Evolutionary conservation across 306 rosid species (phyloP).

Genomic region (Corylus heterophylla): DNA sequence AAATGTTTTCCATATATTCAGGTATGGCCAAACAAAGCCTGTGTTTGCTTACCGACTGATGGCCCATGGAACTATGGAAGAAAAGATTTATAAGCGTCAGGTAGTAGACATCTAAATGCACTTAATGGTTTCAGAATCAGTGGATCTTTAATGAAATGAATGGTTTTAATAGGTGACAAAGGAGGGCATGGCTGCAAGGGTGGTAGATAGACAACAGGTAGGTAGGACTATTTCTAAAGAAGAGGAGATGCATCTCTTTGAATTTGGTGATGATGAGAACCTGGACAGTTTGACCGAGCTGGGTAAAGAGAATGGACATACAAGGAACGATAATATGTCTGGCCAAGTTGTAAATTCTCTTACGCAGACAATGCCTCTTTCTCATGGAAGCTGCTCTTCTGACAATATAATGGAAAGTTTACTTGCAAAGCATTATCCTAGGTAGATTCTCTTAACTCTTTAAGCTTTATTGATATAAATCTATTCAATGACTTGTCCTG

Average conservation of each 20-base stretch:
- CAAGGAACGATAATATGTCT: constrained; percentile 30
- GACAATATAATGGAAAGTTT: constrained; percentile 92
- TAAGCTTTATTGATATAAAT: constrained; percentile 1
- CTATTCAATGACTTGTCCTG: constrained; percentile 12
- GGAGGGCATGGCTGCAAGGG: constrained; percentile 98
- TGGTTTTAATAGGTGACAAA: constrained; percentile 77
- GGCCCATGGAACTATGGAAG: constrained; percentile 99
- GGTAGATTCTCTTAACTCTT: constrained; percentile 45
- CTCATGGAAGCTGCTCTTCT: constrained; percentile 77
- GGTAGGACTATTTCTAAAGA: constrained; percentile 90
- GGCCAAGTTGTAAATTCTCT: constrained; percentile 43
- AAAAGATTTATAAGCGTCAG: constrained; percentile 98
- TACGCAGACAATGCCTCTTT: constrained; percentile 51
- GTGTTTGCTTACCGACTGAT: constrained; percentile 93
- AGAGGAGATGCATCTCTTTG: constrained; percentile 98
- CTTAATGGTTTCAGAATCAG: constrained; percentile 20
- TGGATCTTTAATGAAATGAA: constrained; percentile 27
- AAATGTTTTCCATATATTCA: constrained; percentile 34
- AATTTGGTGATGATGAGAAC: constrained; percentile 92
- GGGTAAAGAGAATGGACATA: constrained; percentile 48
- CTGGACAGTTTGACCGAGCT: constrained; percentile 57
- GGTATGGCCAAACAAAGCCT: constrained; percentile 97
- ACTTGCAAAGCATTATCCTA: constrained; percentile 74
- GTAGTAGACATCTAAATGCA: constrained; percentile 40
- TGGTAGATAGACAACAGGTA: constrained; percentile 94